Evolutionary conservation across 305 asterid genomes (phyloP), one percentile per base, ranked within the genome.

Genomic region (Fraxinus dipetala): DNA sequence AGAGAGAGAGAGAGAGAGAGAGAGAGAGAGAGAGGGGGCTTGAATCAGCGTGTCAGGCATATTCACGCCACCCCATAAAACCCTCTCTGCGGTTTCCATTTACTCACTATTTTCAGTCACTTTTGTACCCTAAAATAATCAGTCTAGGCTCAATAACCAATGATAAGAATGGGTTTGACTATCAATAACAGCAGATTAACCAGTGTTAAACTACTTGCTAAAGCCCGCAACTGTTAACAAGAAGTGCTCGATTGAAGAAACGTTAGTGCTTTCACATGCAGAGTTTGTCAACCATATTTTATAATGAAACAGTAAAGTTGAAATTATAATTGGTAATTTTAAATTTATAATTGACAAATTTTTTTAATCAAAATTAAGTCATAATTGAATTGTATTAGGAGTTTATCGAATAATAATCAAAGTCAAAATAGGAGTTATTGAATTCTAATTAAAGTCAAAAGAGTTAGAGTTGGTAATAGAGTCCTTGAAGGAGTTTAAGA

Each of bases 11-110:
- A 32, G 35, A 32, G 35, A 32, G 35, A 6, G 36, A 59, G 26
- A 22, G 70, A 61, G 30, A 0, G 70, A 16, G 65, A 51, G 61
- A 3, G 28, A 61, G 70, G 8, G 30, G 32, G 34, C 72, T 22
- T 61, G 22, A 61, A 61, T 82, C 79, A 82, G 87, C 0, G 2
- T 36, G 83, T 75, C 84, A 84, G 86, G 84, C 61, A 84, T 84
- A 69, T 80, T 80, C 84, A 5, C 81, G 54, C 81, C 31, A 36
- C 75, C 75, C 72, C 18, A 26, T 22, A 65, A 22, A 65, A 24
- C 13, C 31, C 70, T 20, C 30, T 22, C 31, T 1, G 70, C 13
- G 30, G 70, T 6, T 18, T 6, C 69, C 72, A 61, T 9, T 61
- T 22, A 61, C 72, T 61, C 32, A 61, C 31, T 61, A 61, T 61